Conservation (phyloP, 2,329 filamentous ascomycete species). For the Juglanconis oblonga region DNA sequence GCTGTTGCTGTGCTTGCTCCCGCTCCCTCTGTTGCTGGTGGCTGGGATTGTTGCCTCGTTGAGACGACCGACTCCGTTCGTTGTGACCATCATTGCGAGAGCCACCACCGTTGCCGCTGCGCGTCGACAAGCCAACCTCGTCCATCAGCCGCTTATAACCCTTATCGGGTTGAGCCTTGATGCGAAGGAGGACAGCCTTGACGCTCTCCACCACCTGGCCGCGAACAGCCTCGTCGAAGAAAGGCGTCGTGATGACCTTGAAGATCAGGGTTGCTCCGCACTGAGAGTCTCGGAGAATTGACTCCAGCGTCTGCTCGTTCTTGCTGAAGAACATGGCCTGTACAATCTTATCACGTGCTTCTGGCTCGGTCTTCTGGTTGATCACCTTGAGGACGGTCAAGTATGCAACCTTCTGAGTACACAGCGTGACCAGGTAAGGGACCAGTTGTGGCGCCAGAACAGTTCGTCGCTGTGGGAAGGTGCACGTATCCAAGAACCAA, state of each 20-base stretch:
- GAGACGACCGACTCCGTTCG: constrained; percentile 54
- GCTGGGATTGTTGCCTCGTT: constrained; percentile 49
- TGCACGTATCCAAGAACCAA: constrained; percentile 98
- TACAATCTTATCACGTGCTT: constrained; percentile 85
- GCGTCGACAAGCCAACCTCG: constrained; percentile 84
- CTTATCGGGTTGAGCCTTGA: constrained; percentile 91
- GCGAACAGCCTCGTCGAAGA: constrained; percentile 91
- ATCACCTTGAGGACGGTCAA: constrained; percentile 97
- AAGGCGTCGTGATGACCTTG: constrained; percentile 96
- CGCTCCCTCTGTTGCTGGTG: constrained; percentile 36
- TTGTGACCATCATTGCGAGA: constrained; percentile 46
- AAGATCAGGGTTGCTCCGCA: constrained; percentile 96
- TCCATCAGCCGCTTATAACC: constrained; percentile 99
- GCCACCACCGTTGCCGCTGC: constrained; percentile 42
- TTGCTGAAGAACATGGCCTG: constrained; percentile 89
- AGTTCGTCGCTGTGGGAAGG: constrained; percentile 84
- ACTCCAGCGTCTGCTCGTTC: constrained; percentile 82
- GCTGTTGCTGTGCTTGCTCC: constrained; percentile 29
- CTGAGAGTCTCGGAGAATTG: constrained; percentile 85
- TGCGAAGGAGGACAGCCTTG: constrained; percentile 78
- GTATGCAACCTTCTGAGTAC: constrained; percentile 98
- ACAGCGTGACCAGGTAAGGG: constrained; percentile 88
- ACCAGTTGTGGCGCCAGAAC: constrained; percentile 90
- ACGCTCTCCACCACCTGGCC: constrained; percentile 88
- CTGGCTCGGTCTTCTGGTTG: constrained; percentile 92